Evolutionary conservation across 371 early-diverging fungal species (phyloP), one percentile per base, ranked within the genome.

Genomic region (Rhizopus microsporus): DNA sequence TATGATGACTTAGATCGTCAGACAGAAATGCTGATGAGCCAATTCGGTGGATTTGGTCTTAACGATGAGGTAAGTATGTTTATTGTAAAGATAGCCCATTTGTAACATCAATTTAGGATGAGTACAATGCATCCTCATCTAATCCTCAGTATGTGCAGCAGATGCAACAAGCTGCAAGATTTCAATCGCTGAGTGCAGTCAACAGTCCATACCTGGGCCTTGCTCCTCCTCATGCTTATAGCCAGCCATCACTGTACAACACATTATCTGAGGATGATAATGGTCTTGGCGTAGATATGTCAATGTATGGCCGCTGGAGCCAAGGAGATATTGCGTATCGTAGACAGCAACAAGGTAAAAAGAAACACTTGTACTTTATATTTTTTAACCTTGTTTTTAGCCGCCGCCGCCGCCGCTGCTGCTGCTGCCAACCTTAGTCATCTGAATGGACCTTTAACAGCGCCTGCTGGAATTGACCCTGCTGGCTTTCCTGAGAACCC

Each of bases 41-140:
- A 67, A 17, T 64, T 79, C 60, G 63, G 67, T 38, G 53, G 55
- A 7, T 63, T 74, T 47, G 68, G 68, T 12, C 54, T 79, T 29
- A 68, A 67, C 47, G 80, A 75, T 49, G 63, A 73, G 45, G 72
- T 72, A 69, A 57, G 64, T 6, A 7, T 7, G 7, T 35, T 39
- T 29, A 34, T 12, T 17, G 31, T 29, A 16, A 4, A 12, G 16
- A 9, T 39, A 10, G 17, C 29, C 8, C 23, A 1, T 33, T 29
- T 30, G 12, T 45, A 49, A 53, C 9, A 10, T 35, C 16, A 45
- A 29, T 44, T n/a, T 55, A 67, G 54, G 54, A 54, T 45, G 65
- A 67, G 39, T 59, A 64, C 38, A 40, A 49, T 33, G 15, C 33
- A 33, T 7, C 17, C 9, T 17, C 54, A 7, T 58, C 53, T 37